Base-by-base conservation (phyloP, 305 asterid species). In the Fraxinus angustifolia region DNA sequence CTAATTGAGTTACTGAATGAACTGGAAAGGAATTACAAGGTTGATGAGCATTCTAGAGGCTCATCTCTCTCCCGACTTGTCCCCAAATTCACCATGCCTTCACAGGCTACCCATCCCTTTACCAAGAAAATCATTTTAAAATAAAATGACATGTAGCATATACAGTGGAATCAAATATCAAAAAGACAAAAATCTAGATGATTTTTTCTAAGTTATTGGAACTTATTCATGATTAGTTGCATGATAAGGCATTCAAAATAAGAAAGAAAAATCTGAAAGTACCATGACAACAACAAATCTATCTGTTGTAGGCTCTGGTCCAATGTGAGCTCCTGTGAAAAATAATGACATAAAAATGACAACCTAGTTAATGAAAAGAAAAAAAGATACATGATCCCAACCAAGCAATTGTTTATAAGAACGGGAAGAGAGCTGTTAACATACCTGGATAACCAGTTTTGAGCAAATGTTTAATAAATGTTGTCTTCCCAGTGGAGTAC, bases 251-350 rank as follows among this genome's bases (percentile, higher is more conserved):
- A 31, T 30, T 68, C 40, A 14, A 68, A 68, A 30, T 30, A 68
- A 68, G 74, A 68, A 4, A 70, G 17, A 76, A 80, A 74, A 71
- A 65, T 42, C 75, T 0, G 12, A 38, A 48, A 33, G 3, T 90
- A 95, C 99, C 99, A 95, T 95, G 83, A 95, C 99, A 72, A 92
- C 98, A 56, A 95, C 98, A 88, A 95, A 95, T 95, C 99, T 91
- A 86, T 95, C 99, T 2, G 99, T 95, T 28, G 99, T 93, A 65
- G 98, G 99, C 90, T 95, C 99, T 31, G 99, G 99, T 82, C 99
- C 99, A 84, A 95, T 93, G 82, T 95, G 99, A 88, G 98, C 98
- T 79, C 98, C 99, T 93, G 88, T 78, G 72, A 36, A 35, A 60
- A 28, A 77, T 81, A 48, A 73, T 26, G 40, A 17, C 74, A 56